These are phyloP conservation scores for Aspergillus sp. DNA, from an alignment of 2,329 filamentous ascomycete species.

Conservation along the genomic window DNA sequence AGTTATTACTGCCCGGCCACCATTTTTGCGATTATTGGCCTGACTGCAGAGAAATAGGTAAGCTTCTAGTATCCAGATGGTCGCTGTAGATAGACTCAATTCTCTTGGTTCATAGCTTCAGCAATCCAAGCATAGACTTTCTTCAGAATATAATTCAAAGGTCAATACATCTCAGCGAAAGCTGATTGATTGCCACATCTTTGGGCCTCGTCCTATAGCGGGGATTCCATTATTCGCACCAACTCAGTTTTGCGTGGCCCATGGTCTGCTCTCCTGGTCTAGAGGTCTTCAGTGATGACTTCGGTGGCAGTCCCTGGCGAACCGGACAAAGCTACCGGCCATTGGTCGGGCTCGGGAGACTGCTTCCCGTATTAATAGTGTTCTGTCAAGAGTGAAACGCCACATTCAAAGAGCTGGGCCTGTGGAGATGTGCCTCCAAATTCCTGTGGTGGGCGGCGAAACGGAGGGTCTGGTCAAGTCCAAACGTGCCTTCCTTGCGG, in stretches of 20 bases:
- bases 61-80: no score
- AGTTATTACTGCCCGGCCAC: no score
- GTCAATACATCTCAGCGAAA: neutral
- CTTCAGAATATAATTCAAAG: neutral
- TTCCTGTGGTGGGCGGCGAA: neutral
- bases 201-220: neutral
- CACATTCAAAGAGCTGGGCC: constrained; percentile 5
- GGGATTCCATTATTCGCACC: neutral
- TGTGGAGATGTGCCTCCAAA: constrained; percentile 1
- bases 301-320: constrained; percentile 14
- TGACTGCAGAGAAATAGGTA: no score
- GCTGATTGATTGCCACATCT: neutral
- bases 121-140: neutral
- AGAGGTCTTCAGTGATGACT: neutral
- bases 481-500: constrained; percentile 1
- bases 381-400: neutral
- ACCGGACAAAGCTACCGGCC: constrained; percentile 15
- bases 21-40: no score
- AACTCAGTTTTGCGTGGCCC: neutral
- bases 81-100: no score
- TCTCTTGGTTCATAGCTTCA: neutral
- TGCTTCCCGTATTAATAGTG: neutral
- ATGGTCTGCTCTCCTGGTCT: neutral
- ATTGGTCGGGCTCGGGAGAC: constrained; percentile 3
- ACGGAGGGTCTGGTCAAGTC: neutral